Evolutionary conservation across 2,329 filamentous ascomycete species (phyloP).

Genomic region (Trichoderma sp.): DNA sequence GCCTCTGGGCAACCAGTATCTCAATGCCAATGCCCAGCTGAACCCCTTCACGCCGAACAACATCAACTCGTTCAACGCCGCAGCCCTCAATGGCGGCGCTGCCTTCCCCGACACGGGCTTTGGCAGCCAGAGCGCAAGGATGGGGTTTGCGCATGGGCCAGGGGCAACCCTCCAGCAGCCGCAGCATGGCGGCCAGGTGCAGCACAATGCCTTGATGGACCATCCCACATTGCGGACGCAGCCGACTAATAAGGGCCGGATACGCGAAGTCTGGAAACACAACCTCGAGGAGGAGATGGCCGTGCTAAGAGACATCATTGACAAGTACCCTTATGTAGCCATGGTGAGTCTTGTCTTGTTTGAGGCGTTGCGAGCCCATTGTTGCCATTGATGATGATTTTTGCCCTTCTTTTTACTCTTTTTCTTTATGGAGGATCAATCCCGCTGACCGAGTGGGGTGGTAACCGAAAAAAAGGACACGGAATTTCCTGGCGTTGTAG

Average conservation of each 20-base stretch:
- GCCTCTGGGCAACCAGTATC: slow-evolving; percentile 68
- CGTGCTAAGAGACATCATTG: slow-evolving; percentile 74
- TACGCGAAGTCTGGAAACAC: slow-evolving; percentile 94
- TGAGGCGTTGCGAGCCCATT: background rate
- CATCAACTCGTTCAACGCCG: slow-evolving; percentile 56
- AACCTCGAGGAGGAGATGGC: slow-evolving; percentile 92
- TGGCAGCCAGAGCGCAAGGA: slow-evolving; percentile 81
- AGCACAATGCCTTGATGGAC: slow-evolving; percentile 43
- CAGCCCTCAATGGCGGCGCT: slow-evolving; percentile 55
- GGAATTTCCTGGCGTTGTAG: slow-evolving; percentile 96
- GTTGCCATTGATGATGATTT: background rate
- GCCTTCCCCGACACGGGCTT: slow-evolving; percentile 69
- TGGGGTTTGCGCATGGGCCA: slow-evolving; percentile 71
- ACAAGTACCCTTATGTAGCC: slow-evolving; percentile 92
- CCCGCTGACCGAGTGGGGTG: slow-evolving; percentile 19
- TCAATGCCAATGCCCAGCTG: slow-evolving; percentile 64
- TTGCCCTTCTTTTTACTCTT: background rate
- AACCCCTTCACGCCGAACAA: slow-evolving; percentile 63
- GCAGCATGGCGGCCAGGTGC: slow-evolving; percentile 48
- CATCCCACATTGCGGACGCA: slow-evolving; percentile 44
- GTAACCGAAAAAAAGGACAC: slow-evolving; percentile 65
- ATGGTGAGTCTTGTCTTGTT: slow-evolving; percentile 65
- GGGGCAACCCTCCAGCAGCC: slow-evolving; percentile 56
- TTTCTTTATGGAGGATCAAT: background rate
- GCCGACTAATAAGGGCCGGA: slow-evolving; percentile 72